phyloP scores from a whole-genome alignment of 2,329 filamentous ascomycete genomes.

The Mycosphaerelloides madeirae region DNA sequence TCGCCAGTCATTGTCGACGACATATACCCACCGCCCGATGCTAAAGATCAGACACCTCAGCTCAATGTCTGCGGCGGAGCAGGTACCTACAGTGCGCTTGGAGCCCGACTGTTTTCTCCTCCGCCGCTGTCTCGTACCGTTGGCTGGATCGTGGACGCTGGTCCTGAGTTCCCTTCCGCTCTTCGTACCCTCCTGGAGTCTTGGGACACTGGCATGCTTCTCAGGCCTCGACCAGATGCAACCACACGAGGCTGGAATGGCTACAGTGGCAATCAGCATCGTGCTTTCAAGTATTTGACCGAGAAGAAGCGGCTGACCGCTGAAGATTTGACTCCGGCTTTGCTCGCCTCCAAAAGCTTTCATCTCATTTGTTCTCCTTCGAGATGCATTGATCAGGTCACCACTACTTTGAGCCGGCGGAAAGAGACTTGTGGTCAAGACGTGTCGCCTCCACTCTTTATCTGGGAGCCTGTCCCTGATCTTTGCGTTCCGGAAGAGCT shows the following conservation, averaged over 20 bases:
- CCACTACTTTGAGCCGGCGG: constrained; percentile 59
- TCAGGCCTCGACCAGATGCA: constrained; percentile 62
- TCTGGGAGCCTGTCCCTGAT: constrained; percentile 96
- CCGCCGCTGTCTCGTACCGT: constrained; percentile 64
- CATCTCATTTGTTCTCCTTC: constrained; percentile 80
- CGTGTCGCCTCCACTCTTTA: constrained; percentile 56
- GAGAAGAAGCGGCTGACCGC: constrained; percentile 78
- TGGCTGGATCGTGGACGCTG: constrained; percentile 87
- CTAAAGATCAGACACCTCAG: constrained; percentile 51
- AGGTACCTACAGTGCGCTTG: constrained; percentile 79
- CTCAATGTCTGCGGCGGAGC: constrained; percentile 81
- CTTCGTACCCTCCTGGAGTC: constrained; percentile 60
- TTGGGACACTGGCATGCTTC: constrained; percentile 71
- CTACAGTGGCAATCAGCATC: constrained; percentile 57
- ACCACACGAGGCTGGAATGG: constrained; percentile 94
- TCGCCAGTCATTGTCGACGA: constrained; percentile 61
- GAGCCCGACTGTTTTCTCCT: constrained; percentile 82
- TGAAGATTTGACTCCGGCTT: constrained; percentile 59
- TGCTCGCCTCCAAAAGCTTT: constrained; percentile 71
- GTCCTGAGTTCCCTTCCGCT: constrained; percentile 73
- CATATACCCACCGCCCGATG: constrained; percentile 75
- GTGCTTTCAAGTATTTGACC: constrained; percentile 76
- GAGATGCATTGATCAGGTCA: constrained; percentile 71
- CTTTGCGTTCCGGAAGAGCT: constrained; percentile 67
- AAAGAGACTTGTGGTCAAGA: constrained; percentile 25